phyloP scores from a whole-genome alignment of 495 filamentous ascomycete species.

The Astrocystis sublimbata region DNA sequence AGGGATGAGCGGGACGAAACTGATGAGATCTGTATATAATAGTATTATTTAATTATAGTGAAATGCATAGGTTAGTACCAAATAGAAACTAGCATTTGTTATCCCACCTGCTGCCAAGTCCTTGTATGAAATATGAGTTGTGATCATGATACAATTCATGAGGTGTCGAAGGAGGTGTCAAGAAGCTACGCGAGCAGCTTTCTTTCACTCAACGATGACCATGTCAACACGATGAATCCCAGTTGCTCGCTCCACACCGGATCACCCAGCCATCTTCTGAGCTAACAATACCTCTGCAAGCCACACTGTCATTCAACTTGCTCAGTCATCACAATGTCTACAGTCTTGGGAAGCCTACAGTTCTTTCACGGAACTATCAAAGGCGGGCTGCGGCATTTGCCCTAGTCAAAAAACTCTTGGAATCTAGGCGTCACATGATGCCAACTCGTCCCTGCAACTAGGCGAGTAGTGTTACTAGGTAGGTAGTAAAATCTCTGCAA shows the following conservation, averaged over 20 bases:
- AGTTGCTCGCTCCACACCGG: neutral
- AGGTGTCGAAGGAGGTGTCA: neutral
- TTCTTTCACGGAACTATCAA: neutral
- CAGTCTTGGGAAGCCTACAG: neutral
- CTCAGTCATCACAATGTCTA: neutral
- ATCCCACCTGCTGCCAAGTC: neutral
- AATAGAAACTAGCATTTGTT: neutral
- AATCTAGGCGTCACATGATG: neutral
- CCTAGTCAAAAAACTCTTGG: neutral
- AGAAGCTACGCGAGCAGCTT: no score
- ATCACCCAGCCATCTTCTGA: neutral
- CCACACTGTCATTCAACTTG: neutral
- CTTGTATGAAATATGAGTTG: neutral
- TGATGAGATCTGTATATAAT: neutral
- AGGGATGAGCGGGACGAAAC: neutral
- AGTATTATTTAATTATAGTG: neutral
- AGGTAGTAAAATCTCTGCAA: neutral
- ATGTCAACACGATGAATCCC: neutral
- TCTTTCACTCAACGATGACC: no score
- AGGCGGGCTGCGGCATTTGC: neutral
- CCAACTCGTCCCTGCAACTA: neutral
- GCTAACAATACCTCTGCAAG: neutral
- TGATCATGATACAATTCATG: neutral
- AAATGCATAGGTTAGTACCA: neutral
- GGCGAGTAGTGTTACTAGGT: neutral